Base-by-base conservation (phyloP, 148 eudicot genomes). In the Chenopodium album region DNA sequence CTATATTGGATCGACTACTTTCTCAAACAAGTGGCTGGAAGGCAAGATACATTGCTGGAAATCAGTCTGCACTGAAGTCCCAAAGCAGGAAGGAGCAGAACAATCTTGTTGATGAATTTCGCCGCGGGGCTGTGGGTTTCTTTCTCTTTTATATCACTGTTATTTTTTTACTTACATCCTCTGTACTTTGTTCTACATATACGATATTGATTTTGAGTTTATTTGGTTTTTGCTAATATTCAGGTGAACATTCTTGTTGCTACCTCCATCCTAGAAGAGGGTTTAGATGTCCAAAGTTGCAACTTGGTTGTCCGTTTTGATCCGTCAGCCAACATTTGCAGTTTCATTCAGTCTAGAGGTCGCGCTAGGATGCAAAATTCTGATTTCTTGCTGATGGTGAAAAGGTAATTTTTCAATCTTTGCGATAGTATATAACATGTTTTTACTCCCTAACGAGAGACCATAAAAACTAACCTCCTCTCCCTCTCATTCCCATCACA, bases 261-360 rank as follows among this genome's bases (percentile, higher is more conserved):
- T 34, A 94, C 99, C 63, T 91, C 97, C 9, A 85, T 97, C 79
- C 97, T 97, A 66, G 98, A 96, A 47, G 93, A 91, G 74, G 92
- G 93, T 64, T 73, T 91, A 70, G 93, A 91, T 77, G 90, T 91
- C 63, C 93, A 89, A 79, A 89, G 90, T 81, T 91, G 92, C 85
- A 91, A 91, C 83, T 84, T 91, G 75, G 94, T 91, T 76, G 84
- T 91, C 41, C 87, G 94, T 32, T 89, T 91, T 54, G 91, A 91
- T 87, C 92, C 82, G 14, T 89, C 94, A 13, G 74, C 87, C 32
- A 96, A 92, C 47, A 88, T 92, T 72, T 91, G 98, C 81, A 94
- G 99, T 84, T 97, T 94, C 84, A 94, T 94, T 87, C 98, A 94
- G 84, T 94, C 98, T 41, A 90, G 94, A 81, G 98, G 98, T 4